These are phyloP conservation scores for Suillus alpinus DNA, from an alignment of 768 basidiomycete species.

Conservation along the genomic window DNA sequence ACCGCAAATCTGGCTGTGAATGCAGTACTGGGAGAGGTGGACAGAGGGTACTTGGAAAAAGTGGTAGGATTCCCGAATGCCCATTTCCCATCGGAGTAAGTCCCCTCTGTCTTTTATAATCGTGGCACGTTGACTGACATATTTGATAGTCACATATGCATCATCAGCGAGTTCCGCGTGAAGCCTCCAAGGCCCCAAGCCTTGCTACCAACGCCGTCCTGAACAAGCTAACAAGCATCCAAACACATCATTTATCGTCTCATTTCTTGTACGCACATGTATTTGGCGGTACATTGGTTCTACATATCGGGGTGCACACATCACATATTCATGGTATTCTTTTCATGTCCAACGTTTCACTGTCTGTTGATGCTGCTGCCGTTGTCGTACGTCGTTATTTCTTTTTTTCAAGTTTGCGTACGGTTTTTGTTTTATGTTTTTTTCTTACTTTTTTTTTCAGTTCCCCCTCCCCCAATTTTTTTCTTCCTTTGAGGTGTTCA, in stretches of 20 bases:
- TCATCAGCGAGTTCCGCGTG: constrained; percentile 74
- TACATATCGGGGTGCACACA: constrained; percentile 3
- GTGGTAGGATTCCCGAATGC: constrained; percentile 95
- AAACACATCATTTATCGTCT: constrained; percentile 12
- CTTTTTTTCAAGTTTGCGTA: constrained; percentile 16
- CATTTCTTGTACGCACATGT: constrained; percentile 11
- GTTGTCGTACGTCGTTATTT: constrained; percentile 16
- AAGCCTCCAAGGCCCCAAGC: constrained; percentile 53
- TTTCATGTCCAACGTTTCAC: neutral
- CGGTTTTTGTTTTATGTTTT: constrained; percentile 8
- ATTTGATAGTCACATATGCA: constrained; percentile 61
- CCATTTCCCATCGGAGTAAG: constrained; percentile 96
- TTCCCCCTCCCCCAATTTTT: constrained; percentile 3
- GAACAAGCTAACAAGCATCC: constrained; percentile 6
- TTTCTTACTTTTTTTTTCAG: constrained; percentile 15
- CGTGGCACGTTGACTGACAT: constrained; percentile 4
- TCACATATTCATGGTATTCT: constrained; percentile 2
- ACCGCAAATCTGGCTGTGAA: constrained; percentile 70
- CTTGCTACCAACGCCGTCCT: neutral
- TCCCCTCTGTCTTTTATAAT: constrained; percentile 22
- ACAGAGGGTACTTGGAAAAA: constrained; percentile 80
- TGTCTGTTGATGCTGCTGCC: neutral
- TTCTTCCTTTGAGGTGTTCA: constrained; percentile 3
- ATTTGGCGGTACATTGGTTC: constrained; percentile 26
- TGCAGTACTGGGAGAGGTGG: constrained; percentile 86